Conservation (phyloP, 768 basidiomycete genomes). For the Phaeotremella fagi region DNA sequence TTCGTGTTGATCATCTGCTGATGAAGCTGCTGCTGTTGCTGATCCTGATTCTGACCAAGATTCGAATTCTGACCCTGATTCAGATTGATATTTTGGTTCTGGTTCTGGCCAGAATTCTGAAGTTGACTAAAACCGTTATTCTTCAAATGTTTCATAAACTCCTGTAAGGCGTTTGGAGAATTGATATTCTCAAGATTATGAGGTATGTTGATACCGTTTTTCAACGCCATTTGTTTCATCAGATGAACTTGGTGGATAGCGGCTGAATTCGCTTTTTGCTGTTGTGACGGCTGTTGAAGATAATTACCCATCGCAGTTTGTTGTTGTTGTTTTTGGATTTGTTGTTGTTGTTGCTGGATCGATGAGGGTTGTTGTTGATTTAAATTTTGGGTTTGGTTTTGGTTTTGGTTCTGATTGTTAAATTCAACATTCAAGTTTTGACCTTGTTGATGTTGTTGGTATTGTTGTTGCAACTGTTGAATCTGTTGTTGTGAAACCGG, state of each 20-base stretch:
- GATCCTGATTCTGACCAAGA: background rate
- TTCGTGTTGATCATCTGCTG: background rate
- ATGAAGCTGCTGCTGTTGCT: slow-evolving; percentile 7
- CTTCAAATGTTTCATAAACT: background rate
- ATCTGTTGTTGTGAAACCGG: background rate
- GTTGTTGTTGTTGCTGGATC: background rate
- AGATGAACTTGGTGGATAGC: background rate
- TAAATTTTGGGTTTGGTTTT: background rate
- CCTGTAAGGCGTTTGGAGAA: background rate
- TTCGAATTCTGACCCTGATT: background rate
- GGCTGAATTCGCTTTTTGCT: background rate
- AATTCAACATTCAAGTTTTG: too few relatives aligned
- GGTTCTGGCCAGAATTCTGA: background rate
- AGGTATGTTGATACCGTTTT: background rate
- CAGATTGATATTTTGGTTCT: slow-evolving; percentile 15
- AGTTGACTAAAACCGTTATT: background rate
- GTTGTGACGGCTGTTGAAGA: background rate
- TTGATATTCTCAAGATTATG: background rate
- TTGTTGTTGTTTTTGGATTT: background rate
- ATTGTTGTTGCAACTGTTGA: background rate
- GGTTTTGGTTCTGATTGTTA: background rate
- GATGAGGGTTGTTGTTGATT: background rate
- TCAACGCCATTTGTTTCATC: background rate
- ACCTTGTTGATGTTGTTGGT: background rate
- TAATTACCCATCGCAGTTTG: background rate